Evolutionary conservation across 176 grass and related monocot species (phyloP), one percentile per base, ranked within the genome.

Genomic region (Musa acuminata): DNA sequence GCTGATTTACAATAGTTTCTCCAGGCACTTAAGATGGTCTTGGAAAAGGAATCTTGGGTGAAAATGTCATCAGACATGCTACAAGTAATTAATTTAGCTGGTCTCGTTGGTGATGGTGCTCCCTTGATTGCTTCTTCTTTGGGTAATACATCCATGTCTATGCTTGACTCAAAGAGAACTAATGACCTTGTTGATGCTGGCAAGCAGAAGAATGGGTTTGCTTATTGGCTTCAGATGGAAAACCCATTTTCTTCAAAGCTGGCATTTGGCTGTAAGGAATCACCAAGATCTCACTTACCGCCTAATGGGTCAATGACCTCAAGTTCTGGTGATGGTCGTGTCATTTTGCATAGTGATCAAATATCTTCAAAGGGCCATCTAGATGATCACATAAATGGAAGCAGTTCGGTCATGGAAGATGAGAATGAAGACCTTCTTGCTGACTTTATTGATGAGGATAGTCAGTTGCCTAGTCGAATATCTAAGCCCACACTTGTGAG

Each of bases 371-470:
- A 51, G 64, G 58, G 25, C 48, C 68, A 70, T 78, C 72, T 78
- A 69, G 71, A 69, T 79, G 87, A 79, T 74, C 78, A 77, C 73
- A 81, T 71, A 78, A 93, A 85, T 76, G 80, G 84, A 79, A 89
- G 83, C 43, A 83, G 75, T 83, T 75, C 86, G 74, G 62, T 83
- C 77, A 59, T 82, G 1, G 95, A 99, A 55, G 95, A 99, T 87
- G 95, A 99, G 83, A 94, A 93, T 87, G 95, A 99, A 82, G 95
- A 99, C 53, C 89, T 99, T 90, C 87, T 99, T 14, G 95, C 95
- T 11, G 95, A 99, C 83, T 99, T 99, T 78, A 99, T 99, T 88
- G 95, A 99, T 74, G 95, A 99, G 86, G 95, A 99, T 78, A 99
- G 95, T 80, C 95, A 99, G 73, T 87, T 99, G 76, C 95, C 95